Percentiles rank a stretch among this genome's conserved stretches.
phyloP scores from a whole-genome alignment of 768 basidiomycete genomes.

The Suillus luteus region DNA sequence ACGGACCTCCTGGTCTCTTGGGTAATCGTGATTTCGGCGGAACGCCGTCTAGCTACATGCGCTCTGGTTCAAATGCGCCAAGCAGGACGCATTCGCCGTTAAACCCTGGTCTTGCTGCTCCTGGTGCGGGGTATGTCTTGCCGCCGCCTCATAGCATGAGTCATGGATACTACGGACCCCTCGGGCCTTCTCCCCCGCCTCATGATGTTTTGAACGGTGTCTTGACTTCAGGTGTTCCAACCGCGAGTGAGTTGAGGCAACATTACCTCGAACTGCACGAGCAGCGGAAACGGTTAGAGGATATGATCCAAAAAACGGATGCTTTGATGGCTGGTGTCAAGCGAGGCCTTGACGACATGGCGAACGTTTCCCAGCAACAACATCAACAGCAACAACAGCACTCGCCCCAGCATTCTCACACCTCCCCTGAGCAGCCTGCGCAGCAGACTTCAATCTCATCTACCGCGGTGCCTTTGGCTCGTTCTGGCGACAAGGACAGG shows the following conservation, averaged over 20 bases:
- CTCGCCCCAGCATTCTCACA: slow-evolving; percentile 27
- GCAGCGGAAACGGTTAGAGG: slow-evolving; percentile 65
- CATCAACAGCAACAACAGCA: slow-evolving; percentile 19
- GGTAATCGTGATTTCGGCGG: slow-evolving; percentile 36
- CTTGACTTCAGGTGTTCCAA: slow-evolving; percentile 38
- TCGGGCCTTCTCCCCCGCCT: slow-evolving; percentile 39
- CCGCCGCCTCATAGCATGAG: slow-evolving; percentile 40
- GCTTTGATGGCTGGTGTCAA: slow-evolving; percentile 70
- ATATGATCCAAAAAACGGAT: slow-evolving; percentile 76
- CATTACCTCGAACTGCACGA: slow-evolving; percentile 69
- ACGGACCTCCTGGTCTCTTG: slow-evolving; percentile 37
- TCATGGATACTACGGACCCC: slow-evolving; percentile 40
- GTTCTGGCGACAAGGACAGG: slow-evolving; percentile 31
- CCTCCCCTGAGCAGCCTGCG: slow-evolving; percentile 25
- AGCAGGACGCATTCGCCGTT: slow-evolving; percentile 75
- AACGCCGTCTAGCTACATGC: slow-evolving; percentile 57
- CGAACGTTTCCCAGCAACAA: slow-evolving; percentile 35
- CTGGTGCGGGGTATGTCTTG: slow-evolving; percentile 43
- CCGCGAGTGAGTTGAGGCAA: slow-evolving; percentile 63
- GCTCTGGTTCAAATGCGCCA: slow-evolving; percentile 65
- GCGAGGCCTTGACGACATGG: slow-evolving; percentile 77
- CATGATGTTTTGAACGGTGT: slow-evolving; percentile 34
- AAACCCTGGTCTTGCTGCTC: slow-evolving; percentile 45
- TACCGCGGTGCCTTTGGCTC: slow-evolving; percentile 24
- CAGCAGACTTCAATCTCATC: slow-evolving; percentile 23